A percentile compares a stretch with the other conserved stretches of the same genome.
Evolutionary conservation across 2,329 filamentous ascomycete genomes (phyloP).

Genomic region (Sporothrix pseudoabietina): DNA sequence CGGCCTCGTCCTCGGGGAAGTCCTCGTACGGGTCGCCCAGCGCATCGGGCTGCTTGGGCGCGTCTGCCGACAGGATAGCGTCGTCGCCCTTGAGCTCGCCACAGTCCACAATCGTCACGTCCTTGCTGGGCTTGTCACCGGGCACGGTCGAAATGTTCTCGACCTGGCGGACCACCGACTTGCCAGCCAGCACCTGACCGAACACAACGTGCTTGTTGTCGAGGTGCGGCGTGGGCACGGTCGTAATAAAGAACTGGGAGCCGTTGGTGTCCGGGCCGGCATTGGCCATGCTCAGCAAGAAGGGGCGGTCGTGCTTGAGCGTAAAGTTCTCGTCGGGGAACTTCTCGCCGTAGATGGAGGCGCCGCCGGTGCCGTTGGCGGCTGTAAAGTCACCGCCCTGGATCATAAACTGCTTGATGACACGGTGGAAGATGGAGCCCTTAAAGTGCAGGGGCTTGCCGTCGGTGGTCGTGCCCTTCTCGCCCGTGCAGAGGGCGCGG

Average conservation of each 20-base stretch:
- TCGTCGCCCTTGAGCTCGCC: conserved; percentile 78
- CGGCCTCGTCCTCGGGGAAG: conserved; percentile 80
- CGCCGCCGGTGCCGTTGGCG: conserved; percentile 91
- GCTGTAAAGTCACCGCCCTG: conserved; percentile 96
- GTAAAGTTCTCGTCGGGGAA: conserved; percentile 97
- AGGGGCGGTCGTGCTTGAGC: conserved; percentile 87
- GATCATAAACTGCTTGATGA: conserved; percentile 99
- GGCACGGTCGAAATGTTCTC: conserved; percentile 77
- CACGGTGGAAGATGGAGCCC: conserved; percentile 87
- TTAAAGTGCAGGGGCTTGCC: conserved; percentile 93
- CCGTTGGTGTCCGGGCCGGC: conserved; percentile 94
- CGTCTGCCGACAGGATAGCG: conserved; percentile 62
- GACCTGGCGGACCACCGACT: conserved; percentile 85
- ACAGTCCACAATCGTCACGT: conserved; percentile 77
- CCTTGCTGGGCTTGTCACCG: conserved; percentile 75
- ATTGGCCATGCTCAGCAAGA: conserved; percentile 97
- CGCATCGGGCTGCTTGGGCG: conserved; percentile 68
- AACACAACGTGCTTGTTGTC: conserved; percentile 96
- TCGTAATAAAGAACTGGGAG: conserved; percentile 97
- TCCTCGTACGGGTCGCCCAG: conserved; percentile 94
- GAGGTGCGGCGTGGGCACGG: conserved; percentile 89
- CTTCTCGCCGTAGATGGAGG: conserved; percentile 96
- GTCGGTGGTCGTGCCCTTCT: conserved; percentile 80
- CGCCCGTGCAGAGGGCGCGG: conserved; percentile 88
- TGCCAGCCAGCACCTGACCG: conserved; percentile 89